A percentile compares a stretch with the other conserved stretches of the same genome.
phyloP scores from a whole-genome alignment of 345 rosid genomes.

The Psidium friedrichsthalianum region DNA sequence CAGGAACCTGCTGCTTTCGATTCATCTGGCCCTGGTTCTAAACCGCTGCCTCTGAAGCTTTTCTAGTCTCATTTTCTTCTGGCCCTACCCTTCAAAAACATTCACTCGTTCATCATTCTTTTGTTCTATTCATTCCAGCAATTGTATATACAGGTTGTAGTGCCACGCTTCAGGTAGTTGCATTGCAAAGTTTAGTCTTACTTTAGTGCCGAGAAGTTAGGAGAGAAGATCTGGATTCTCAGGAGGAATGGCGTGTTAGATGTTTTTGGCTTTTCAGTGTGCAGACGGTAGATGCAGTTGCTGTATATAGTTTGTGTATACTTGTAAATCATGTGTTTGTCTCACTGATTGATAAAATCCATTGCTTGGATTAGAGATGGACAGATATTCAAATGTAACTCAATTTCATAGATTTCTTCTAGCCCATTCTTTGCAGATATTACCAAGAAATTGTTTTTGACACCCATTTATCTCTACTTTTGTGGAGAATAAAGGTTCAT shows the following conservation, averaged over 20 bases:
- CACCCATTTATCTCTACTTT: background rate
- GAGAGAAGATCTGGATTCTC: background rate
- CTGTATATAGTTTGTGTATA: background rate
- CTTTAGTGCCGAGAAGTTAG: background rate
- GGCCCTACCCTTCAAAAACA: background rate
- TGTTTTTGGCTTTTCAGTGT: background rate
- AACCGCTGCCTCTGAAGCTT: background rate
- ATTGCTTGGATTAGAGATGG: background rate
- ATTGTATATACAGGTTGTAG: background rate
- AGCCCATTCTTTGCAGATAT: background rate
- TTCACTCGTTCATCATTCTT: background rate
- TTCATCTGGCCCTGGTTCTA: background rate
- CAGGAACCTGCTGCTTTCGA: background rate
- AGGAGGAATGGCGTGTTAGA: background rate
- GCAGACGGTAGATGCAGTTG: background rate
- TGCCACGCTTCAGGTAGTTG: background rate
- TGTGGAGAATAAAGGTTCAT: background rate
- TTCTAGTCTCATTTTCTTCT: background rate
- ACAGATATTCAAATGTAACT: background rate
- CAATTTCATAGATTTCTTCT: background rate
- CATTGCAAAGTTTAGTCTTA: background rate
- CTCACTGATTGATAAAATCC: background rate
- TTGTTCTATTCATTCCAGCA: background rate
- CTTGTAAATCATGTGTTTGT: background rate
- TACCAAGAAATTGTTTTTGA: background rate